Conservation (phyloP, 1,284 basidiomycete genomes). For the Bondarzewia mesenterica region DNA sequence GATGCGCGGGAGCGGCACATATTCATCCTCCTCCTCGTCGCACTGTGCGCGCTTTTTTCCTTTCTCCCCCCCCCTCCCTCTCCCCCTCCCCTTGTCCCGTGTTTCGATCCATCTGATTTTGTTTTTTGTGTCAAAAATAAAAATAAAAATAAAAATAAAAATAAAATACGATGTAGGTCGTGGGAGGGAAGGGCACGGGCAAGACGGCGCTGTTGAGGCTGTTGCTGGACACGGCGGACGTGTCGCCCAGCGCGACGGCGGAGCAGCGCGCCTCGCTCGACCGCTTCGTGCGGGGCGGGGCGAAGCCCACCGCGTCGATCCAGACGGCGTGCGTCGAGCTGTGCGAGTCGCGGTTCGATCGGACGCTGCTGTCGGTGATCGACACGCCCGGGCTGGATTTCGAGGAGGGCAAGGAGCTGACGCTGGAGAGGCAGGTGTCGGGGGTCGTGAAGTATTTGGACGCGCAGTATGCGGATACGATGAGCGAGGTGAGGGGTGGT, state of each 20-base stretch:
- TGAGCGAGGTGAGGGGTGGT: slow-evolving; percentile 58
- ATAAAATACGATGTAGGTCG: slow-evolving; percentile 40
- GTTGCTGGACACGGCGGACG: slow-evolving; percentile 67
- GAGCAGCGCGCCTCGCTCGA: slow-evolving; percentile 60
- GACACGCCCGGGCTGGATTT: slow-evolving; percentile 80
- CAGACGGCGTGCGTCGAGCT: slow-evolving; percentile 67
- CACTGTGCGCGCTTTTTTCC: slow-evolving; percentile 4
- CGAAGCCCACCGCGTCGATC: slow-evolving; percentile 53
- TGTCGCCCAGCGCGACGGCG: slow-evolving; percentile 59
- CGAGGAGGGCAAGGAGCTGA: slow-evolving; percentile 58
- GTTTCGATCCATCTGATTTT: not conserved
- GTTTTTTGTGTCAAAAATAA: slow-evolving; percentile 7
- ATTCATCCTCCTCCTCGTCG: slow-evolving; percentile 2
- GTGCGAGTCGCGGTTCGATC: slow-evolving; percentile 70
- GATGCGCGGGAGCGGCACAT: not conserved
- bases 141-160: too few species aligned
- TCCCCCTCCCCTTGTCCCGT: not conserved
- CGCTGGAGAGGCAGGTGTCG: slow-evolving; percentile 68
- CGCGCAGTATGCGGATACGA: slow-evolving; percentile 70
- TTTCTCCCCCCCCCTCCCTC: slow-evolving; percentile 5
- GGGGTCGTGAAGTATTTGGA: slow-evolving; percentile 67
- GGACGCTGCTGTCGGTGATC: slow-evolving; percentile 65
- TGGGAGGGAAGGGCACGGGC: slow-evolving; percentile 69
- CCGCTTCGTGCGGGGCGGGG: slow-evolving; percentile 46
- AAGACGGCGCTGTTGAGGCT: slow-evolving; percentile 69